A percentile compares a stretch with the other conserved stretches of the same genome.
These are phyloP conservation scores for Pseudogymnoascus sp. DNA, from an alignment of 2,329 filamentous ascomycete genomes.

Conservation along the genomic window DNA sequence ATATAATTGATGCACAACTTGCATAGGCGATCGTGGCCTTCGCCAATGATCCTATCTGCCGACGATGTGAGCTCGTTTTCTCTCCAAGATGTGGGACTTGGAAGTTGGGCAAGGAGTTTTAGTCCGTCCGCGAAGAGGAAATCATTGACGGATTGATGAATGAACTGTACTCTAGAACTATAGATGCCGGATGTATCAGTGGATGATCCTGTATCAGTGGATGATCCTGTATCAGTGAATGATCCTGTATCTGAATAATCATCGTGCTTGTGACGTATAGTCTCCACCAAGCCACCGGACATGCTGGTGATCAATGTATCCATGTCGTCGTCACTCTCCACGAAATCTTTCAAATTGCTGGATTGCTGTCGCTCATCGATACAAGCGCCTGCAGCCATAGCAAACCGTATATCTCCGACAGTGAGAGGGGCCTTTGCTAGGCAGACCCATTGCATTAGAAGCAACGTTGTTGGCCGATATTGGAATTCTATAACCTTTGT, in stretches of 20 bases:
- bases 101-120: neutral
- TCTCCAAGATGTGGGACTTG: neutral
- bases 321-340: conserved; percentile 18
- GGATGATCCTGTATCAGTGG: conserved; percentile 12
- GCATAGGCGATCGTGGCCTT: conserved; percentile 13
- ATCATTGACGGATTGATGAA: conserved; percentile 19
- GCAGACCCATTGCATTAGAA: conserved; percentile 15
- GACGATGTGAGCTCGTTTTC: neutral
- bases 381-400: neutral
- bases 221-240: no score
- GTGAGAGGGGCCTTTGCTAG: conserved; percentile 12
- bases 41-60: conserved; percentile 7
- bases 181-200: conserved; percentile 14
- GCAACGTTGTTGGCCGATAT: conserved; percentile 13
- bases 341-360: conserved; percentile 10
- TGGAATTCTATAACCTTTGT: conserved; percentile 12
- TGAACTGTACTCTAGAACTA: conserved; percentile 30
- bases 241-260: conserved; percentile 16
- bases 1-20: conserved; percentile 15
- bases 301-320: conserved; percentile 16
- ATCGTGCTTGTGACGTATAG: conserved; percentile 24
- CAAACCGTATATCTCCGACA: conserved; percentile 6
- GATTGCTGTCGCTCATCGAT: neutral
- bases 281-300: conserved; percentile 20
- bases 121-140: neutral